Evolutionary conservation across 345 rosid genomes (phyloP).

Genomic region (Anastatica hierochuntica): DNA sequence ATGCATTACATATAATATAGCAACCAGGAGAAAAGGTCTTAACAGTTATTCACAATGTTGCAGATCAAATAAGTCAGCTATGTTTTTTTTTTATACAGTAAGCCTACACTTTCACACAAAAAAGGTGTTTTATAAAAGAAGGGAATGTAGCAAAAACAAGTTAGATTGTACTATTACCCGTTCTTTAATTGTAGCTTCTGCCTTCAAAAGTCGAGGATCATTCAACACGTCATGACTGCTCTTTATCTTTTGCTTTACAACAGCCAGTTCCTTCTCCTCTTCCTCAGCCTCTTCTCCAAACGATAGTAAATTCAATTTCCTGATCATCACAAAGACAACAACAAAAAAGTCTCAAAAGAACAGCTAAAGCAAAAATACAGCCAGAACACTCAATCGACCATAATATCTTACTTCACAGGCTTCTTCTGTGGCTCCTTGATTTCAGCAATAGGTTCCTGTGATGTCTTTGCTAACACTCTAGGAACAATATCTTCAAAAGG

Average conservation of each 20-base stretch:
- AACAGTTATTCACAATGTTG: background rate
- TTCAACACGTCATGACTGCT: slow-evolving; percentile 94
- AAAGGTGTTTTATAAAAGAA: background rate
- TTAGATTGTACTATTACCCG: slow-evolving; percentile 26
- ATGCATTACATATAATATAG: background rate
- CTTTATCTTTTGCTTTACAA: slow-evolving; percentile 67
- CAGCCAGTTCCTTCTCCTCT: slow-evolving; percentile 76
- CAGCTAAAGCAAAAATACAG: slow-evolving; percentile 5
- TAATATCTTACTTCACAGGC: slow-evolving; percentile 68
- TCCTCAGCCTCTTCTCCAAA: slow-evolving; percentile 99
- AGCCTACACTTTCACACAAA: slow-evolving; percentile 2
- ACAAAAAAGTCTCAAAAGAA: slow-evolving; percentile 12
- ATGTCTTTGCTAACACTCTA: slow-evolving; percentile 34
- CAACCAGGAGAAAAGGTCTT: background rate
- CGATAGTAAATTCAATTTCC: slow-evolving; percentile 84
- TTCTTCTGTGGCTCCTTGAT: slow-evolving; percentile 52
- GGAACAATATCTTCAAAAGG: slow-evolving; percentile 95
- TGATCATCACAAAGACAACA: slow-evolving; percentile 31
- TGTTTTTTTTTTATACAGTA: background rate
- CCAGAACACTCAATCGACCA: background rate
- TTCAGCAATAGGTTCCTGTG: slow-evolving; percentile 35
- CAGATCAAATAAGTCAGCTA: background rate
- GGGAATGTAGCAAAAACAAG: background rate
- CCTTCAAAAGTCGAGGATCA: slow-evolving; percentile 86
- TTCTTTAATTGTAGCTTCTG: slow-evolving; percentile 36